Percentiles rank a stretch among this genome's conserved stretches.
Evolutionary conservation across 345 rosid species (phyloP).

Genomic region (Melaleuca alternifolia): DNA sequence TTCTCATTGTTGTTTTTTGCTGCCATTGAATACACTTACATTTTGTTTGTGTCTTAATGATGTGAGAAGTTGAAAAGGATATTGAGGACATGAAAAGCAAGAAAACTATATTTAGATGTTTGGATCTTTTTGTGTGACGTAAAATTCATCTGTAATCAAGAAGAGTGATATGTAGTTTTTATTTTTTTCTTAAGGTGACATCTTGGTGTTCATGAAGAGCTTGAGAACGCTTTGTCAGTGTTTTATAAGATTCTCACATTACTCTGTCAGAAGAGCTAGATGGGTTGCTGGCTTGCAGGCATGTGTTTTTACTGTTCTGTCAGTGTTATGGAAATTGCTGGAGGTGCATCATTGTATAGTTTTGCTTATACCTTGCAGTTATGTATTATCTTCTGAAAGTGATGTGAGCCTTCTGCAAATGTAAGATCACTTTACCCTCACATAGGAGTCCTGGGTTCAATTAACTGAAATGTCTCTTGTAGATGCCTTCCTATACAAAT

Average conservation of each 20-base stretch:
- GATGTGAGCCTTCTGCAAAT: background rate
- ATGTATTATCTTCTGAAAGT: background rate
- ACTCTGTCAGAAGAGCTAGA: background rate
- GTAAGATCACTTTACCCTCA: background rate
- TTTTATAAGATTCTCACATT: background rate
- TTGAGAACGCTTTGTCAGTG: background rate
- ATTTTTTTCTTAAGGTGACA: background rate
- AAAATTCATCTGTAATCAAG: background rate
- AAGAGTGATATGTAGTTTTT: background rate
- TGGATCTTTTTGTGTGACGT: background rate
- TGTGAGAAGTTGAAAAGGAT: background rate
- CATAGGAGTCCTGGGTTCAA: background rate
- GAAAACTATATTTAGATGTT: background rate
- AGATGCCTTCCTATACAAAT: background rate
- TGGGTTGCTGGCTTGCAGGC: background rate
- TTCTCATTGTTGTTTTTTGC: background rate
- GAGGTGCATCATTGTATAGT: background rate
- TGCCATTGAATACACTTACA: background rate
- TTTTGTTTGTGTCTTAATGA: background rate
- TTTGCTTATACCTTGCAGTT: background rate
- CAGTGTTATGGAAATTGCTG: background rate
- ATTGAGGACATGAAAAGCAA: background rate
- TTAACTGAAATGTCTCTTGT: background rate
- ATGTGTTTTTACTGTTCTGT: background rate
- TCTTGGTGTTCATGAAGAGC: background rate